Evolutionary conservation across 495 filamentous ascomycete genomes (phyloP).

Genomic region (Evansstolkia leycettana): DNA sequence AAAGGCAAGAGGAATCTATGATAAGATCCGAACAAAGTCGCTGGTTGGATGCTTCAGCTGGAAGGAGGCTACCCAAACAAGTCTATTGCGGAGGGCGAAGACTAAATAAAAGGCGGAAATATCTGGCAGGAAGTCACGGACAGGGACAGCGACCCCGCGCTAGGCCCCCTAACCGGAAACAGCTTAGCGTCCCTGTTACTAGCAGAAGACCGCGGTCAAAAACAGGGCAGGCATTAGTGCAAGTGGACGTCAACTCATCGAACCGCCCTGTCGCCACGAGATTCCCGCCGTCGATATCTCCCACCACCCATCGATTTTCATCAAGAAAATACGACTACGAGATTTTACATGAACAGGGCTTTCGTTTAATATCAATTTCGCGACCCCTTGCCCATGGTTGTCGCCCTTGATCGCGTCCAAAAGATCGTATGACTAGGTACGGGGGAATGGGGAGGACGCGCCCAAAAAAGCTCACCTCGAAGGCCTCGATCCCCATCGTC

Average conservation of each 20-base stretch:
- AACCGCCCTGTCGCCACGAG: slow-evolving; percentile 22
- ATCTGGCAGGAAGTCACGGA: too few relatives aligned
- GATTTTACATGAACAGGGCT: slow-evolving; percentile 41
- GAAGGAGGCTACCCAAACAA: too few relatives aligned
- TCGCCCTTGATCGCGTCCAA: slow-evolving; percentile 35
- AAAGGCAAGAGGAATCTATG: too few relatives aligned
- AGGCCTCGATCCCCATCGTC: slow-evolving; percentile 73
- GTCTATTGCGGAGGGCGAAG: too few relatives aligned
- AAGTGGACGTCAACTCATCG: slow-evolving; percentile 58
- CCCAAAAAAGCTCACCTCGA: slow-evolving; percentile 83
- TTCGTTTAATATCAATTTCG: slow-evolving; percentile 33
- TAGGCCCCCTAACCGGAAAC: too few relatives aligned
- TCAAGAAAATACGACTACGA: slow-evolving; percentile 43
- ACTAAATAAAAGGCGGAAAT: too few relatives aligned
- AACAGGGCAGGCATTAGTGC: slow-evolving; percentile 30
- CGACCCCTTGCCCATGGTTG: slow-evolving; percentile 29
- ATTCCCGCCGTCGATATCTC: slow-evolving; percentile 48
- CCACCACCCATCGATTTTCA: slow-evolving; percentile 34
- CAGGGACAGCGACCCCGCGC: too few relatives aligned
- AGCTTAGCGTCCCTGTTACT: too few relatives aligned
- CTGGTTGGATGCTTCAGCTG: too few relatives aligned
- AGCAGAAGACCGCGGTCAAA: too few relatives aligned
- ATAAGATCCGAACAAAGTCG: too few relatives aligned
- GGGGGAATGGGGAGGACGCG: slow-evolving; percentile 46
- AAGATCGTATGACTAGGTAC: slow-evolving; percentile 58